These are phyloP conservation scores for Paxillus involutus DNA, from an alignment of 768 basidiomycete species.

Conservation along the genomic window DNA sequence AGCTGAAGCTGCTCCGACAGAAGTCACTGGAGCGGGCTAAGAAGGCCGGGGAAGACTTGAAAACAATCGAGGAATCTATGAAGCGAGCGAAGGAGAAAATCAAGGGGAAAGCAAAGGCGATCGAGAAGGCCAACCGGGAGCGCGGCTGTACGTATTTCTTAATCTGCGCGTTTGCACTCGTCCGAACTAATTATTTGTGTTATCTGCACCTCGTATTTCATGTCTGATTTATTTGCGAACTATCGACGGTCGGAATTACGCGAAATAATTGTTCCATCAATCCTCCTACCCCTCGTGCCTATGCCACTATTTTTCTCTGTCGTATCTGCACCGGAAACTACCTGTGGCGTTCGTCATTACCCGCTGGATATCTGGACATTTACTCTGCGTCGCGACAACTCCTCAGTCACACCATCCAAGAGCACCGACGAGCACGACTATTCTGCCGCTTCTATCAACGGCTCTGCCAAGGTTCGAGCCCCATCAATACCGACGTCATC, in stretches of 20 bases:
- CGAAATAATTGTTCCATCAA: constrained; percentile 2
- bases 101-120: constrained; percentile 67
- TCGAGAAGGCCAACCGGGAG: constrained; percentile 73
- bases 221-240: constrained; percentile 4
- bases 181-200: constrained; percentile 10
- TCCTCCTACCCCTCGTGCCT: not conserved
- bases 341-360: constrained; percentile 13
- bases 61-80: constrained; percentile 74
- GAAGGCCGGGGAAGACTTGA: constrained; percentile 77
- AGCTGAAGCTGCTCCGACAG: constrained; percentile 55
- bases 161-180: constrained; percentile 10
- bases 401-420: constrained; percentile 46
- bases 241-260: constrained; percentile 9
- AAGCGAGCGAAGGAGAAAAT: constrained; percentile 74
- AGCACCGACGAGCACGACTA: constrained; percentile 50
- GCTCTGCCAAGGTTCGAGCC: constrained; percentile 46
- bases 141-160: constrained; percentile 64
- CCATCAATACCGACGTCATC: constrained; percentile 46
- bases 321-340: constrained; percentile 9
- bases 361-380: not conserved
- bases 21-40: constrained; percentile 60
- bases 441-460: constrained; percentile 27
- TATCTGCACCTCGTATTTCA: constrained; percentile 11
- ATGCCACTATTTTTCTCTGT: not conserved
- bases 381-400: constrained; percentile 7